These are phyloP conservation scores for Colletotrichum siamense DNA, from an alignment of 2,329 filamentous ascomycete species.

Conservation along the genomic window DNA sequence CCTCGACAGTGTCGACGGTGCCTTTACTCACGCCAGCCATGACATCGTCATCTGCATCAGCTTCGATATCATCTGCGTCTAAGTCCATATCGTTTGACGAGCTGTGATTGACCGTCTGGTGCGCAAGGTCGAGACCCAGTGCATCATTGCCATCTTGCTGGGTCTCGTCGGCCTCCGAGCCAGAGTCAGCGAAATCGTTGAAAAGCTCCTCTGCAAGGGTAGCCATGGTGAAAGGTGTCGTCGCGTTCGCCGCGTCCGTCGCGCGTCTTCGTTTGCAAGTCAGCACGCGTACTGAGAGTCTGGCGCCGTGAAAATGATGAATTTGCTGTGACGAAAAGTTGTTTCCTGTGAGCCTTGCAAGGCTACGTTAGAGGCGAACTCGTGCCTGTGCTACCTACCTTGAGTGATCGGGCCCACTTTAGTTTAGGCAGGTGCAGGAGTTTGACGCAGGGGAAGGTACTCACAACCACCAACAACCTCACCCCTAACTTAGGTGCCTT, in stretches of 20 bases:
- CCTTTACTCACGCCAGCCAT: conserved; percentile 53
- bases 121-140: conserved; percentile 48
- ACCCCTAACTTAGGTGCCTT: not conserved
- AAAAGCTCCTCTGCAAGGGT: conserved; percentile 91
- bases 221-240: conserved; percentile 66
- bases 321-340: not conserved
- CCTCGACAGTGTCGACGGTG: conserved; percentile 58
- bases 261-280: not conserved
- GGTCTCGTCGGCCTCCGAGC: conserved; percentile 74
- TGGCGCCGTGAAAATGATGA: not conserved
- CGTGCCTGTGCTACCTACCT: not conserved
- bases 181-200: conserved; percentile 88
- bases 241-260: not conserved
- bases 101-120: conserved; percentile 42
- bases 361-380: not conserved
- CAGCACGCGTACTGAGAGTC: not conserved
- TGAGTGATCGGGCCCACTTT: not conserved
- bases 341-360: not conserved
- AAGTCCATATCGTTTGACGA: conserved; percentile 58
- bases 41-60: conserved; percentile 65
- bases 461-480: not conserved
- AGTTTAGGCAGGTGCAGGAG: not conserved
- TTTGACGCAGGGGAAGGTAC: not conserved
- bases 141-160: conserved; percentile 53
- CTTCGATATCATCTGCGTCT: conserved; percentile 60